Conservation (phyloP, 225 moss, liverwort and hornwort genomes). For the Polytrichum commune region DNA sequence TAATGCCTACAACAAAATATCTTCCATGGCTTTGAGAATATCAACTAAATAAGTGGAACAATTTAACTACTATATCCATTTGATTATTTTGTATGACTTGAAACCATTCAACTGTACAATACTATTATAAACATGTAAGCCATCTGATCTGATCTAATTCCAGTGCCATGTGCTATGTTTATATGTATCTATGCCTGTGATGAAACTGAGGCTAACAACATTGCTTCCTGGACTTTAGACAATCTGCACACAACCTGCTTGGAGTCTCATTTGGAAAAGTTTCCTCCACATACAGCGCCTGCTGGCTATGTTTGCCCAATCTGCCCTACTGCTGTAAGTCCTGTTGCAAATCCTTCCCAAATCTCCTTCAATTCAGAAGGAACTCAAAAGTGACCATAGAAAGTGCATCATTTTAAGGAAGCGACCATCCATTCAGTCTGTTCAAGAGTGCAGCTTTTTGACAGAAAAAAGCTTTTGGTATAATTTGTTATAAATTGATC, state of each 20-base stretch:
- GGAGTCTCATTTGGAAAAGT: conserved; percentile 74
- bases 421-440: too few relatives aligned
- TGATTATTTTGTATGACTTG: neutral
- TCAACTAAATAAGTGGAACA: neutral
- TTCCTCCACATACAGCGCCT: conserved; percentile 95
- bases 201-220: neutral
- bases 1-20: neutral
- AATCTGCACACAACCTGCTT: conserved; percentile 82
- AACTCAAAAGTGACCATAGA: too few relatives aligned
- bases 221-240: conserved; percentile 42
- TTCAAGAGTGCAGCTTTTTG: too few relatives aligned
- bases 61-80: neutral
- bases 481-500: too few relatives aligned
- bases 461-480: too few relatives aligned
- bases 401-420: too few relatives aligned
- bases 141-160: neutral
- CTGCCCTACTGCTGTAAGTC: conserved; percentile 72
- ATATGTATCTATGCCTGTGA: too few relatives aligned
- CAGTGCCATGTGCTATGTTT: too few relatives aligned
- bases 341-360: neutral
- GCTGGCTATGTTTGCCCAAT: conserved; percentile 84
- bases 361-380: too few relatives aligned
- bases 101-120: neutral
- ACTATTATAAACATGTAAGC: neutral
- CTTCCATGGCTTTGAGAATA: neutral